Conservation (phyloP, 192 early-diverging fungal species). For the Obelidium mucronatum region DNA sequence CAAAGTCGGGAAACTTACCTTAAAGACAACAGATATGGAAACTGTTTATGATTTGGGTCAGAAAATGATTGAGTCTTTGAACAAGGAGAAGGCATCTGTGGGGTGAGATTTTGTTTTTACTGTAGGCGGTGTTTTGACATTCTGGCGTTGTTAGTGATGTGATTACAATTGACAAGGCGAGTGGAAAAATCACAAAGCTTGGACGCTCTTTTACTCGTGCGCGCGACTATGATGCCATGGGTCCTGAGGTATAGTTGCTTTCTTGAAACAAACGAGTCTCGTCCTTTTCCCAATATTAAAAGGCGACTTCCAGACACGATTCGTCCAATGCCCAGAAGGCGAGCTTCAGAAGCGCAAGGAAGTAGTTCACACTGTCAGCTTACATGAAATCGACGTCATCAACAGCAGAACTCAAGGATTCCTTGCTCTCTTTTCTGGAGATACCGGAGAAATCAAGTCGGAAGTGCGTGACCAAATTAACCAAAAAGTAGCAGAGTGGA, state of each 20-base stretch:
- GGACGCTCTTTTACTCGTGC: constrained; percentile 97
- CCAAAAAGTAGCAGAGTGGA: constrained; percentile 94
- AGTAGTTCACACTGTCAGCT: constrained; percentile 96
- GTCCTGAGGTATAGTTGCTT: constrained; percentile 75
- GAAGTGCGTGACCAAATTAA: constrained; percentile 99
- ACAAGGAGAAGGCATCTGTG: constrained; percentile 97
- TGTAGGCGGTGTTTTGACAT: background rate
- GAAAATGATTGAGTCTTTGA: constrained; percentile 98
- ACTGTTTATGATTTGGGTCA: constrained; percentile 98
- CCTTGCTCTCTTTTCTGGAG: constrained; percentile 95
- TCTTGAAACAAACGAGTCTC: background rate
- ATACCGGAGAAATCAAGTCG: constrained; percentile 97
- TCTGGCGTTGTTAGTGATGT: constrained; percentile 73
- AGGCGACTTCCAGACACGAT: constrained; percentile 70
- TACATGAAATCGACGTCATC: constrained; percentile 99
- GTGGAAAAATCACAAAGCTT: constrained; percentile 92
- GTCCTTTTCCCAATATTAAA: too few relatives aligned
- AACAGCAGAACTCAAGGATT: constrained; percentile 98
- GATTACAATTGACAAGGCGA: constrained; percentile 98
- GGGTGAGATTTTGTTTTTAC: constrained; percentile 60
- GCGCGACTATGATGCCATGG: constrained; percentile 98
- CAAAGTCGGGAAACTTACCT: constrained; percentile 96
- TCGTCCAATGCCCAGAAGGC: constrained; percentile 99
- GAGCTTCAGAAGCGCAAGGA: constrained; percentile 98
- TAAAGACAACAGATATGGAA: constrained; percentile 99